Evolutionary conservation across 441 rosid genomes (phyloP).

Genomic region (Populus hybrid): DNA sequence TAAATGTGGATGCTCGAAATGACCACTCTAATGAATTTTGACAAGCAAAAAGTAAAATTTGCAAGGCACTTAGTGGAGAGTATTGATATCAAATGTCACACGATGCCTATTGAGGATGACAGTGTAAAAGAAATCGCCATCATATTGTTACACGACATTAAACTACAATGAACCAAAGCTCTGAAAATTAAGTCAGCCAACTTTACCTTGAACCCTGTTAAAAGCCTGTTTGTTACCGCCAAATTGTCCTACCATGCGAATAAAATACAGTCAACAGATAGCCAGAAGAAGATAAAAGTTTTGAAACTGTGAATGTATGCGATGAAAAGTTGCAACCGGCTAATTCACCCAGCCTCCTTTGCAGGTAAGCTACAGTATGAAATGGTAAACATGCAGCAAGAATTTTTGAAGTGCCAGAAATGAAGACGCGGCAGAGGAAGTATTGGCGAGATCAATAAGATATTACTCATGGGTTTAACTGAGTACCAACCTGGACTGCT

Average conservation of each 20-base stretch:
- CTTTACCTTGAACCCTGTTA: slow-evolving; percentile 40
- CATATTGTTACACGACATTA: neutral
- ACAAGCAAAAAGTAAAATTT: neutral
- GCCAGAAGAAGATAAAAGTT: neutral
- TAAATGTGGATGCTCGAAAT: neutral
- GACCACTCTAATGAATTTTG: neutral
- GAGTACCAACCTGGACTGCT: slow-evolving; percentile 44
- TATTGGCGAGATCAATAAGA: neutral
- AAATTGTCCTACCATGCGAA: slow-evolving; percentile 28
- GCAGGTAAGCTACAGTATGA: neutral
- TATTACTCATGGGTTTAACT: too few species aligned
- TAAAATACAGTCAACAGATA: neutral
- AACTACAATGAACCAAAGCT: neutral
- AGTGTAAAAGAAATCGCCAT: neutral
- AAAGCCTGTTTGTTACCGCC: slow-evolving; percentile 24
- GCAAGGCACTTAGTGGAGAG: neutral
- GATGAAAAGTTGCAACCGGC: neutral
- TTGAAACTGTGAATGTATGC: neutral
- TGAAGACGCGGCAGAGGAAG: neutral
- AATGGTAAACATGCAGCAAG: neutral
- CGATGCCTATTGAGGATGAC: neutral
- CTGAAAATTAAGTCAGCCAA: neutral
- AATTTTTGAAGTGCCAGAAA: neutral
- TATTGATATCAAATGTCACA: neutral
- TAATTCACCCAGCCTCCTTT: neutral